Evolutionary conservation across 768 basidiomycete genomes (phyloP).

Genomic region (Melanogaster broomeanus): DNA sequence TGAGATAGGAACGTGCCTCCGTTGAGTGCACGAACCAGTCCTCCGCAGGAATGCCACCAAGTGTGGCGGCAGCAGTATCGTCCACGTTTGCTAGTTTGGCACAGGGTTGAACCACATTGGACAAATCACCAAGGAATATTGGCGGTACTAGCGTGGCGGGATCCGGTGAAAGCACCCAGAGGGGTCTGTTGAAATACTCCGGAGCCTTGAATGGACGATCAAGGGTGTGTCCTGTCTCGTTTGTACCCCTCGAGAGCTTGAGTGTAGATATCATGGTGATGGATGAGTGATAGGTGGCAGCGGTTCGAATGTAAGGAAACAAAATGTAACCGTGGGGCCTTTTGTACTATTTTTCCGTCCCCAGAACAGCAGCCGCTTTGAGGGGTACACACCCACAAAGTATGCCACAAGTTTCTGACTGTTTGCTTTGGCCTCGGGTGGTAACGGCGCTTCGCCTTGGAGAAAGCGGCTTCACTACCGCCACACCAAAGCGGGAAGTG

Average conservation of each 20-base stretch:
- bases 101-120: slow-evolving; percentile 1
- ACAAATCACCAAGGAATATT: slow-evolving; percentile 7
- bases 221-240: neutral
- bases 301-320: neutral
- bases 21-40: slow-evolving; percentile 3
- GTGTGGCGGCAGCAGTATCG: neutral
- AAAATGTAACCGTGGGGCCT: slow-evolving; percentile 1
- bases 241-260: slow-evolving; percentile 1
- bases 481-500: slow-evolving; percentile 16
- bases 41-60: neutral
- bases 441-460: slow-evolving; percentile 6
- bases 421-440: slow-evolving; percentile 19
- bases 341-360: slow-evolving; percentile 17
- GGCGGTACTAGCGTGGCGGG: slow-evolving; percentile 4
- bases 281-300: neutral
- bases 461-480: slow-evolving; percentile 22
- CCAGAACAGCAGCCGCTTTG: slow-evolving; percentile 8
- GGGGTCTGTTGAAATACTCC: slow-evolving; percentile 6
- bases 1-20: slow-evolving; percentile 4
- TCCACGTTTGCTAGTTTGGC: neutral
- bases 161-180: slow-evolving; percentile 12
- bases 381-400: slow-evolving; percentile 4
- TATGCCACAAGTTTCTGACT: slow-evolving; percentile 1
- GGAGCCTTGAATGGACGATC: neutral
- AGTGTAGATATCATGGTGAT: slow-evolving; percentile 7